Conservation (phyloP, 805 yeast genomes). For the Maudiozyma saulgeensis region DNA sequence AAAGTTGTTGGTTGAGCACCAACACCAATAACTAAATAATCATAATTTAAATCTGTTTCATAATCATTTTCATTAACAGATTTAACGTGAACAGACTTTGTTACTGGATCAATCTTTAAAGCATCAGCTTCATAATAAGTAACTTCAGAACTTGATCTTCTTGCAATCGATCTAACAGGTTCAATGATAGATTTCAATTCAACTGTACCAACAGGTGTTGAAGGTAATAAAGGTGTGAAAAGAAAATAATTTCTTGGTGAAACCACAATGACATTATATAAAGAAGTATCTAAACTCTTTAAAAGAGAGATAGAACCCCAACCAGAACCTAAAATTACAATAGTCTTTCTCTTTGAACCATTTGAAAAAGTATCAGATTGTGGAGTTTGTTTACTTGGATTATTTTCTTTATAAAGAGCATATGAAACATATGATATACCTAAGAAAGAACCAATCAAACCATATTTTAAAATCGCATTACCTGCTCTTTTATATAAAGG, state of each 20-base stretch:
- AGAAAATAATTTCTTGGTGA: constrained; percentile 93
- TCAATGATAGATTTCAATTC: constrained; percentile 87
- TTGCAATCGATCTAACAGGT: constrained; percentile 80
- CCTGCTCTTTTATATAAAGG: constrained; percentile 9
- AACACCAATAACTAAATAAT: constrained; percentile 82
- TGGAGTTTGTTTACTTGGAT: constrained; percentile 51
- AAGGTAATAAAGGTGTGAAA: constrained; percentile 92
- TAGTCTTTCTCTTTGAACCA: constrained; percentile 34
- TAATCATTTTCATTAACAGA: constrained; percentile 42
- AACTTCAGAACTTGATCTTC: constrained; percentile 70
- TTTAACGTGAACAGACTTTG: constrained; percentile 55
- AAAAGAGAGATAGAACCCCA: constrained; percentile 89
- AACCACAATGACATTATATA: constrained; percentile 80
- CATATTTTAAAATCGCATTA: constrained; percentile 30
- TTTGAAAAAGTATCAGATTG: constrained; percentile 47
- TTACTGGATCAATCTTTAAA: constrained; percentile 64
- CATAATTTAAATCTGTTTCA: constrained; percentile 48
- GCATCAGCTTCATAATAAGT: constrained; percentile 87
- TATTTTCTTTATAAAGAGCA: constrained; percentile 51
- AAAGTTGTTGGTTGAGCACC: constrained; percentile 94
- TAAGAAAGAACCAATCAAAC: constrained; percentile 35
- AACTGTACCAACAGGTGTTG: constrained; percentile 89
- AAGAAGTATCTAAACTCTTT: constrained; percentile 74
- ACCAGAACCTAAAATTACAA: constrained; percentile 78
- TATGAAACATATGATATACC: constrained; percentile 53